Percentiles rank a stretch among this genome's conserved stretches.
These are phyloP conservation scores for Suillus bovinus DNA, from an alignment of 768 basidiomycete species.

Conservation along the genomic window DNA sequence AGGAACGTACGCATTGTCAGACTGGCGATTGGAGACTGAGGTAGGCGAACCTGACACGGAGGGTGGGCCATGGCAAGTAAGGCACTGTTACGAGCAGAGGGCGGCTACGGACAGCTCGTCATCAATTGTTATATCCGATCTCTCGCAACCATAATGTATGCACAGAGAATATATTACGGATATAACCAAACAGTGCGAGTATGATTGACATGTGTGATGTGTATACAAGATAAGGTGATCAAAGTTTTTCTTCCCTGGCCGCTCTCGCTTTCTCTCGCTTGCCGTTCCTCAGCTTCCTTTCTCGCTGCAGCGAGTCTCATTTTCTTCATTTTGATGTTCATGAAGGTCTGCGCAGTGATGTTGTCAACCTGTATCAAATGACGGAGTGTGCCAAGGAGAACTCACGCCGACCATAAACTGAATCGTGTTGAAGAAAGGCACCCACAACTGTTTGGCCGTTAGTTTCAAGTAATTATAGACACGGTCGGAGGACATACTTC, in stretches of 20 bases:
- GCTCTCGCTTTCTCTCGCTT: conserved; percentile 30
- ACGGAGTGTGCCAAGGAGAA: conserved; percentile 6
- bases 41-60: conserved; percentile 43
- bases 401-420: conserved; percentile 77
- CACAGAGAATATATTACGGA: conserved; percentile 13
- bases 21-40: conserved; percentile 70
- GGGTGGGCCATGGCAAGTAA: conserved; percentile 33
- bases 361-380: conserved; percentile 5
- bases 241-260: conserved; percentile 11
- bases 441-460: conserved; percentile 62
- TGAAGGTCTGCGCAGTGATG: conserved; percentile 51
- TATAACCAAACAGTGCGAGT: conserved; percentile 8
- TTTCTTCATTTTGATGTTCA: conserved; percentile 74
- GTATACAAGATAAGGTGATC: conserved; percentile 15
- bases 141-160: conserved; percentile 12
- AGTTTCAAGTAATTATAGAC: conserved; percentile 6
- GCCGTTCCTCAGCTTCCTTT: conserved; percentile 46
- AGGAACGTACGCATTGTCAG: conserved; percentile 62
- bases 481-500: conserved; percentile 47
- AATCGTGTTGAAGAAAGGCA: conserved; percentile 81
- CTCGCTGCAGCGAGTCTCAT: conserved; percentile 52
- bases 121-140: conserved; percentile 36
- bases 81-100: conserved; percentile 42
- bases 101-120: conserved; percentile 29
- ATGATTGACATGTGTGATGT: conserved; percentile 3